A percentile compares a stretch with the other conserved stretches of the same genome.
phyloP scores from a whole-genome alignment of 1,284 basidiomycete species.

The Xerocomus minutiporus region DNA sequence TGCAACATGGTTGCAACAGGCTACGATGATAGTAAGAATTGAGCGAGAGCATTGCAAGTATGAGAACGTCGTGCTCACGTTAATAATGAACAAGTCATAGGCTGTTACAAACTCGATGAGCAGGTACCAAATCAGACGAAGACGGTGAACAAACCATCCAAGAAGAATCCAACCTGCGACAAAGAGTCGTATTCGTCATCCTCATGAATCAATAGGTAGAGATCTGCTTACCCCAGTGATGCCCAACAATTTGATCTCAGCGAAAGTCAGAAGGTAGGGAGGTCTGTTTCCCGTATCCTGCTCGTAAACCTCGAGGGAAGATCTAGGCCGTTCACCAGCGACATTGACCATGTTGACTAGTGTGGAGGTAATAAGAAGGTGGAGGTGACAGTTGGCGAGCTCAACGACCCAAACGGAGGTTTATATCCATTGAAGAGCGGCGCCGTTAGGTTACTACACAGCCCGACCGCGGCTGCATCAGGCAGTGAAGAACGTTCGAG shows the following conservation, averaged over 20 bases:
- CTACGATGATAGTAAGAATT: conserved; percentile 30
- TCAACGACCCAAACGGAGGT: background rate
- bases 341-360: conserved; percentile 11
- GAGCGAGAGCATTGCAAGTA: background rate
- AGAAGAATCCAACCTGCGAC: conserved; percentile 60
- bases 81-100: conserved; percentile 77
- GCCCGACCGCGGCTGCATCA: background rate
- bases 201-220: background rate
- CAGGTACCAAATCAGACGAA: background rate
- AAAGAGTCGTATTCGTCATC: conserved; percentile 3
- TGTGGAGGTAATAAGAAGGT: background rate
- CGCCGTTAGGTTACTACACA: conserved; percentile 15
- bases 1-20: conserved; percentile 74
- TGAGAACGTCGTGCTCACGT: conserved; percentile 39
- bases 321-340: background rate
- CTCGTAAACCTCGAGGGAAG: conserved; percentile 44
- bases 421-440: conserved; percentile 17
- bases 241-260: conserved; percentile 54
- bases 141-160: conserved; percentile 47
- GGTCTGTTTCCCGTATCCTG: conserved; percentile 39
- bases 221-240: conserved; percentile 52
- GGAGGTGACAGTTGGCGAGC: background rate
- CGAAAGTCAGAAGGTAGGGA: conserved; percentile 42
- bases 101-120: conserved; percentile 36
- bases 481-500: conserved; percentile 18